phyloP scores from a whole-genome alignment of 2,329 filamentous ascomycete species.

The Aureobasidium melanogenum region DNA sequence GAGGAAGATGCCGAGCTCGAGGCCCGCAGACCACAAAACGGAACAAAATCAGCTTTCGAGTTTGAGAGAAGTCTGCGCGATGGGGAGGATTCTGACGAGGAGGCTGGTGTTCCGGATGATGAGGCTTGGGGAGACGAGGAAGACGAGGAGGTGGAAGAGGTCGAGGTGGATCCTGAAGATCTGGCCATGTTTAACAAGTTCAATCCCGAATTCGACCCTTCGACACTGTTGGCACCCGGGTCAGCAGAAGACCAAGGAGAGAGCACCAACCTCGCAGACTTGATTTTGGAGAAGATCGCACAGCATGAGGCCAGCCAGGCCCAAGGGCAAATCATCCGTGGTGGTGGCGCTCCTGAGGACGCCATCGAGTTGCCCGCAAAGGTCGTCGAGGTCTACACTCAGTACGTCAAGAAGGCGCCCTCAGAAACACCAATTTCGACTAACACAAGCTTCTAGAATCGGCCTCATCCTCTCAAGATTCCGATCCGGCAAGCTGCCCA shows the following conservation, averaged over 20 bases:
- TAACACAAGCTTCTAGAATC: slow-evolving; percentile 35
- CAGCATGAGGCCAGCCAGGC: slow-evolving; percentile 68
- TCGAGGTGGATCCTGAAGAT: slow-evolving; percentile 81
- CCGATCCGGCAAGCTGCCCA: slow-evolving; percentile 92
- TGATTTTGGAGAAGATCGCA: slow-evolving; percentile 92
- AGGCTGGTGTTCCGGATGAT: slow-evolving; percentile 37
- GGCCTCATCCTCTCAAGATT: slow-evolving; percentile 84
- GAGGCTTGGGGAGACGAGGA: slow-evolving; percentile 72
- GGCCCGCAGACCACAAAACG: slow-evolving; percentile 31
- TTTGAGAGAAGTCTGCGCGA: slow-evolving; percentile 62
- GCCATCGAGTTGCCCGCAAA: slow-evolving; percentile 81
- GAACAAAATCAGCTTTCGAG: slow-evolving; percentile 58
- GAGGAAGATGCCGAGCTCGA: slow-evolving; percentile 57
- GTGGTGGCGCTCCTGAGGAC: slow-evolving; percentile 59
- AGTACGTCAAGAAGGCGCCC: slow-evolving; percentile 41
- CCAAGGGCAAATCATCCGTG: slow-evolving; percentile 34
- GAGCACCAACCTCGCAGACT: slow-evolving; percentile 73
- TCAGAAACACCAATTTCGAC: not conserved
- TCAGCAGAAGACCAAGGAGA: slow-evolving; percentile 38
- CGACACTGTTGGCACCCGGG: slow-evolving; percentile 57
- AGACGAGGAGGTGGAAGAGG: slow-evolving; percentile 52
- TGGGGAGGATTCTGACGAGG: slow-evolving; percentile 30
- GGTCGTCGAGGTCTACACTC: slow-evolving; percentile 88
- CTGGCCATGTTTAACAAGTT: slow-evolving; percentile 88
- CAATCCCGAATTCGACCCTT: slow-evolving; percentile 65